Conservation (phyloP, 2,329 filamentous ascomycete species). For the Grosmannia huntii region DNA sequence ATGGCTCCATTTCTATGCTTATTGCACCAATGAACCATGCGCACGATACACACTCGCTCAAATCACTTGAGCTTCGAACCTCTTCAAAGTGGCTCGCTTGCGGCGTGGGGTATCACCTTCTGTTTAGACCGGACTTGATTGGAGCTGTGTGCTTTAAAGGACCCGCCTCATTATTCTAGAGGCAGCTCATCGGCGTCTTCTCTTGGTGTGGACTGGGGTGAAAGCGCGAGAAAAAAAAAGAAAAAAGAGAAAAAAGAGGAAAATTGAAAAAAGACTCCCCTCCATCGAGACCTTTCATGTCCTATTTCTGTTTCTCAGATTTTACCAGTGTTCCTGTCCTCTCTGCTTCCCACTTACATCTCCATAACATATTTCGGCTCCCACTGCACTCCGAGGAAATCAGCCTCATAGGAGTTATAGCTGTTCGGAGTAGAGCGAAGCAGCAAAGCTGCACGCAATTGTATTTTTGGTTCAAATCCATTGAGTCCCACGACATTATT, state of each 20-base stretch:
- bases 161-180: slow-evolving; percentile 4
- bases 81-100: slow-evolving; percentile 14
- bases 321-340: background rate
- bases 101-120: slow-evolving; percentile 16
- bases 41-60: slow-evolving; percentile 18
- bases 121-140: slow-evolving; percentile 7
- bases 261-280: background rate
- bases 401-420: background rate
- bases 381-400: background rate
- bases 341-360: slow-evolving; percentile 1
- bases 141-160: slow-evolving; percentile 7
- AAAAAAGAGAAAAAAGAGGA: background rate
- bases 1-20: slow-evolving; percentile 24
- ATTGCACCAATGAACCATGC: slow-evolving; percentile 19
- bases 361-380: background rate
- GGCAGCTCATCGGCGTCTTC: background rate
- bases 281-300: background rate
- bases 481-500: background rate
- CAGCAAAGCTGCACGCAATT: background rate
- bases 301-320: background rate
- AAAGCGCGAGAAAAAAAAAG: background rate
- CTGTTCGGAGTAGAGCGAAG: background rate
- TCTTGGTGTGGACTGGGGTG: slow-evolving; percentile 1
- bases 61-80: slow-evolving; percentile 21
- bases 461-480: background rate